Base-by-base conservation (phyloP, 2,329 filamentous ascomycete genomes). In the Arthroderma sp. region DNA sequence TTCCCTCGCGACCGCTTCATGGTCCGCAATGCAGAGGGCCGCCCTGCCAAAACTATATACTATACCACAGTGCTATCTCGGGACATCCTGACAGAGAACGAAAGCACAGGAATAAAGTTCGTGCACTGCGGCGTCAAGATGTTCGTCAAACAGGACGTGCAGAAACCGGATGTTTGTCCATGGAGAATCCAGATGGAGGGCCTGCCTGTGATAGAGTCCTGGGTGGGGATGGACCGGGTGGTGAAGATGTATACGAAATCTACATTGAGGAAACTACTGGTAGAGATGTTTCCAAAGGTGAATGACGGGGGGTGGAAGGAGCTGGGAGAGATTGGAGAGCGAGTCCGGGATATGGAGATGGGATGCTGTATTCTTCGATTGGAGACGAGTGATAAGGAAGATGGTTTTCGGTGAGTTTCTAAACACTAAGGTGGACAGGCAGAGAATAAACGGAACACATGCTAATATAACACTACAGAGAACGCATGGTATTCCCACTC, bases 131-230 rank as follows among this genome's bases (percentile, higher is more conserved):
- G 93, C 62, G 91, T 98, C 35, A 95, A 95, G 75, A 97, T 97
- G 89, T 98, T 95, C 70, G 93, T 97, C 78, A 95, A 95, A 77
- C 91, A 97, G 71, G 90, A 96, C 67, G 86, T 88, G 0, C 91
- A 95, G 59, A 87, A 85, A 4, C 84, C 86, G 37, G 86, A 91
- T 56, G 86, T 93, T 35, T 95, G 91, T 76, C 82, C 86, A 59
- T 98, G 93, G 93, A 84, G 93, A 51, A 93, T 98, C 65, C 93
- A 98, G 77, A 87, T 86, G 11, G 93, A 98, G 72, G 93, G 93
- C 23, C 83, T 98, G 75, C 84, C 87, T 8, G 90, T 98, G 63
- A 78, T 96, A 37, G 87, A 95, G 68, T 87, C 88, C 25, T 97
- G 94, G 79, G 85, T 97, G 1, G 88, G 88, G 19, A 81, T 86